A percentile compares a stretch with the other conserved stretches of the same genome.
Evolutionary conservation across 768 basidiomycete species (phyloP).

Genomic region (Butyriboletus loyo): DNA sequence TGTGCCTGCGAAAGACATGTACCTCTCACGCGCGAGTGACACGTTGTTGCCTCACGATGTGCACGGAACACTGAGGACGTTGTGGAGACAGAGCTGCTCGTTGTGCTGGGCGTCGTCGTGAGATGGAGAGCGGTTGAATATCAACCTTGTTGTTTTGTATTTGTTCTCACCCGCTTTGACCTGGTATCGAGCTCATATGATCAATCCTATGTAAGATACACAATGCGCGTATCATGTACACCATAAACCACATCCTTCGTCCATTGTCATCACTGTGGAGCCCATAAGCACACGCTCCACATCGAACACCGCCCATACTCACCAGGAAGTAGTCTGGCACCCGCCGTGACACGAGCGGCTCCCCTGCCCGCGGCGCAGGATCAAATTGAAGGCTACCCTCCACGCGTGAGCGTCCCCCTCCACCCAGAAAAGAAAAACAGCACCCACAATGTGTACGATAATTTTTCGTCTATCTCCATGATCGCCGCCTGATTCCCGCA

Average conservation of each 20-base stretch:
- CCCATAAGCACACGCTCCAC: background rate
- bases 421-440: background rate
- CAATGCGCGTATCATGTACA: conserved; percentile 23
- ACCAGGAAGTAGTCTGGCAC: conserved; percentile 95
- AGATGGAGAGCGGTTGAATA: background rate
- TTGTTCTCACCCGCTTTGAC: conserved; percentile 13
- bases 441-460: conserved; percentile 90
- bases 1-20: conserved; percentile 86
- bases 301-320: conserved; percentile 43
- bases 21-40: conserved; percentile 20
- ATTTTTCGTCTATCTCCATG: conserved; percentile 99
- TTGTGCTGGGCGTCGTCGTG: conserved; percentile 9
- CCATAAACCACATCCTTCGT: conserved; percentile 8
- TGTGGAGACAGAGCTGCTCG: conserved; percentile 7
- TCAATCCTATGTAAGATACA: conserved; percentile 21
- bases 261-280: conserved; percentile 23
- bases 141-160: conserved; percentile 26
- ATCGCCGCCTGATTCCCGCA: conserved; percentile 99
- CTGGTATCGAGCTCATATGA: background rate
- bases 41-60: conserved; percentile 18
- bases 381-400: conserved; percentile 94
- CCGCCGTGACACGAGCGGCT: conserved; percentile 94
- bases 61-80: conserved; percentile 1
- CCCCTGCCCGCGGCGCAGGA: conserved; percentile 97
- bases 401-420: conserved; percentile 2